Percentiles rank a stretch among this genome's conserved stretches.
These are phyloP conservation scores for Aureobasidium sp. DNA, from an alignment of 2,329 filamentous ascomycete species.

Conservation along the genomic window DNA sequence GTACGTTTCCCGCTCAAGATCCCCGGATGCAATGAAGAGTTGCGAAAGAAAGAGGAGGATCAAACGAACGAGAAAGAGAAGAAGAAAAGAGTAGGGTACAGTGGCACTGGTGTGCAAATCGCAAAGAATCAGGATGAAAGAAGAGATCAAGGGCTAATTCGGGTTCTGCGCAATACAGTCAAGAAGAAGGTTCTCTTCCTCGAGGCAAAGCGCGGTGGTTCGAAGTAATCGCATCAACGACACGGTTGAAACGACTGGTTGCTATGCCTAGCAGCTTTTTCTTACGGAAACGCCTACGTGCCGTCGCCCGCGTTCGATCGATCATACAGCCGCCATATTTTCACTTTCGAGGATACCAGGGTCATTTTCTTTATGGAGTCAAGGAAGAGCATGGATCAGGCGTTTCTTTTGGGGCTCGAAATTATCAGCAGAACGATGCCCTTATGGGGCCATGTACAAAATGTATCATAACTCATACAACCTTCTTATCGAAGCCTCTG, in stretches of 20 bases:
- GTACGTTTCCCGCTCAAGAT: constrained; percentile 43
- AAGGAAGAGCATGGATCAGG: constrained; percentile 3
- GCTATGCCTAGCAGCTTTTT: neutral
- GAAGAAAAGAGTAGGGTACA: neutral
- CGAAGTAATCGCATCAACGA: neutral
- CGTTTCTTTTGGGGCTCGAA: neutral
- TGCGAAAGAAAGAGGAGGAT: neutral
- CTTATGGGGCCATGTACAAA: constrained; percentile 3
- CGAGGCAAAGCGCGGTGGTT: constrained; percentile 57
- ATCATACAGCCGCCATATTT: neutral
- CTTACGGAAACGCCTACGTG: no score
- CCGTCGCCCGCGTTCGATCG: neutral
- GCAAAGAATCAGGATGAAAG: neutral
- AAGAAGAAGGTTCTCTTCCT: constrained; percentile 94
- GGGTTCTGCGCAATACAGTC: constrained; percentile 45
- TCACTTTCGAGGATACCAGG: neutral
- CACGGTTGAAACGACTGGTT: neutral
- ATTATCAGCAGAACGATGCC: neutral
- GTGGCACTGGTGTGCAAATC: neutral
- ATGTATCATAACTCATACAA: constrained; percentile 6
- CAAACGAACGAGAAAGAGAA: neutral
- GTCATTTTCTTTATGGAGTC: constrained; percentile 1
- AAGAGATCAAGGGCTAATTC: neutral
- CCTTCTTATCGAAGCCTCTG: neutral
- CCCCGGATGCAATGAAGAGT: neutral